Conservation (phyloP, 1,284 basidiomycete genomes). For the Malassezia globosa region DNA sequence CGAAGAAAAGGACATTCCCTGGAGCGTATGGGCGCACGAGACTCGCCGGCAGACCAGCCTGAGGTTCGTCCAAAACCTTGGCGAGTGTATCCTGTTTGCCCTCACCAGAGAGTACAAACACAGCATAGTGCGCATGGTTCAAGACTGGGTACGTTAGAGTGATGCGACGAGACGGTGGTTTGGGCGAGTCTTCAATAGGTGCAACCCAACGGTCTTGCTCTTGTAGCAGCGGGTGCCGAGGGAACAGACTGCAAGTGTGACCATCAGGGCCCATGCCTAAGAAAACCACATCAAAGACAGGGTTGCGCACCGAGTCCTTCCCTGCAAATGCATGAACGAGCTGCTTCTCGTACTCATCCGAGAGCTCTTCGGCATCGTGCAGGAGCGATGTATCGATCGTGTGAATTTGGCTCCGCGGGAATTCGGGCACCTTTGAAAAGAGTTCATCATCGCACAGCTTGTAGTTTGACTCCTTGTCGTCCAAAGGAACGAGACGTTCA, state of each 20-base stretch:
- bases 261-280: slow-evolving; percentile 57
- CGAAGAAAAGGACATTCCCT: slow-evolving; percentile 51
- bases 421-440: slow-evolving; percentile 74
- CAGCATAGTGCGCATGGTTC: slow-evolving; percentile 59
- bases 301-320: slow-evolving; percentile 42
- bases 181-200: slow-evolving; percentile 80
- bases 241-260: slow-evolving; percentile 92
- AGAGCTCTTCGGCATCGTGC: slow-evolving; percentile 62
- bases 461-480: slow-evolving; percentile 87
- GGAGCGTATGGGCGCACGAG: slow-evolving; percentile 67
- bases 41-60: slow-evolving; percentile 68
- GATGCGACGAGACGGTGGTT: slow-evolving; percentile 79
- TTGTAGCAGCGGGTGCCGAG: slow-evolving; percentile 68
- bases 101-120: slow-evolving; percentile 74
- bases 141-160: slow-evolving; percentile 47
- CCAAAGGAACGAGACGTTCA: slow-evolving; percentile 86
- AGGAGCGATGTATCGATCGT: slow-evolving; percentile 63
- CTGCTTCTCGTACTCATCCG: slow-evolving; percentile 84
- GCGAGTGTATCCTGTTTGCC: slow-evolving; percentile 70
- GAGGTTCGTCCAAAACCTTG: slow-evolving; percentile 67
- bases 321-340: slow-evolving; percentile 66
- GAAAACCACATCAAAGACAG: slow-evolving; percentile 47
- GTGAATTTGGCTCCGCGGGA: slow-evolving; percentile 63
- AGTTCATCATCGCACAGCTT: slow-evolving; percentile 63
- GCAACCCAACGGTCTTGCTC: slow-evolving; percentile 91